A percentile compares a stretch with the other conserved stretches of the same genome.
phyloP scores from a whole-genome alignment of 2,329 filamentous ascomycete species.

The Calonectria naviculata region DNA sequence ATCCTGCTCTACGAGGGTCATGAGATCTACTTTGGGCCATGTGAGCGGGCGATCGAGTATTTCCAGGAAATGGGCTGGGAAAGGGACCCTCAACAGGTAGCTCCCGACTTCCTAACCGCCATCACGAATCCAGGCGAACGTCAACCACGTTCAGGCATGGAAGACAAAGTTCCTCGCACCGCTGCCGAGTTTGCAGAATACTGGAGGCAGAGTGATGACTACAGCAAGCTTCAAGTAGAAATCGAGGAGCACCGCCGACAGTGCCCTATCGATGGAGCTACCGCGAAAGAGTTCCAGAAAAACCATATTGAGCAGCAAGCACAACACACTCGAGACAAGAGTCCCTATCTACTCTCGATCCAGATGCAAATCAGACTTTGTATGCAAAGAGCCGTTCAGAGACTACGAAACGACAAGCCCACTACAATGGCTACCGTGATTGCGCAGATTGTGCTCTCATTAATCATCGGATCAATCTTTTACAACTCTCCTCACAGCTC shows the following conservation, averaged over 20 bases:
- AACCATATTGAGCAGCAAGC: not conserved
- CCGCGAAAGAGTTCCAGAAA: not conserved
- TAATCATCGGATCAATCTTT: conserved; percentile 76
- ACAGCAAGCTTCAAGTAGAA: not conserved
- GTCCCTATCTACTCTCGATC: not conserved
- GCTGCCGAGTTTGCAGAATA: not conserved
- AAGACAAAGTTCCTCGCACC: not conserved
- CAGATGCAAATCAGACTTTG: not conserved
- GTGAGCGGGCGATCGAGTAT: conserved; percentile 69
- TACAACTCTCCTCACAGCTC: conserved; percentile 67
- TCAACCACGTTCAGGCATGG: not conserved
- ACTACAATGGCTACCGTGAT: conserved; percentile 37
- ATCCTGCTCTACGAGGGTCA: conserved; percentile 74
- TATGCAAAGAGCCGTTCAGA: conserved; percentile 1
- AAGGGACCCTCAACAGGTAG: conserved; percentile 68
- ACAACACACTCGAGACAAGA: not conserved
- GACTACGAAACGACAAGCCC: conserved; percentile 10
- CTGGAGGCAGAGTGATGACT: not conserved
- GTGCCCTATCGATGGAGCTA: not conserved
- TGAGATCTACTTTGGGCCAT: conserved; percentile 74
- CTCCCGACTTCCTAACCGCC: conserved; percentile 78
- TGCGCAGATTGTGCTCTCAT: conserved; percentile 44
- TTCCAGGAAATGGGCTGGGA: conserved; percentile 75
- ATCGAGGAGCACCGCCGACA: not conserved
- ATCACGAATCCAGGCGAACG: conserved; percentile 47